A percentile compares a stretch with the other conserved stretches of the same genome.
Evolutionary conservation across 2,329 filamentous ascomycete species (phyloP).

Genomic region (Leptographium flavum): DNA sequence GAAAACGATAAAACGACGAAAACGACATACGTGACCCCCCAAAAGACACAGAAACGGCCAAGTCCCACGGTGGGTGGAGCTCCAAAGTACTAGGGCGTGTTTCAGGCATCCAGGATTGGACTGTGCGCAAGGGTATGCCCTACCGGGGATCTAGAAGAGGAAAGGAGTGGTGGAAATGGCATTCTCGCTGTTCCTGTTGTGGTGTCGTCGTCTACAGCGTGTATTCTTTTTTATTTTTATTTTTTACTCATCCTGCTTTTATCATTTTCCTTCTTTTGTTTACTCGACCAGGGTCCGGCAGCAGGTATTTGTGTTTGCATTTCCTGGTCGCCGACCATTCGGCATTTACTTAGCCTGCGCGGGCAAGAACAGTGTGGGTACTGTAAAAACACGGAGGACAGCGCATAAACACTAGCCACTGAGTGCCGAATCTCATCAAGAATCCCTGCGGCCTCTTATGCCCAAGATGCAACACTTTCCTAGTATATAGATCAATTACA

Average conservation of each 20-base stretch:
- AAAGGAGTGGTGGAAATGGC: background rate
- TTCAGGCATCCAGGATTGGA: background rate
- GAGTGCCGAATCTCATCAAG: too few relatives aligned
- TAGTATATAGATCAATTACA: too few relatives aligned
- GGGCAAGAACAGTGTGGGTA: background rate
- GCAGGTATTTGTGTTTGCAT: too few relatives aligned
- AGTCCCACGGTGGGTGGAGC: background rate
- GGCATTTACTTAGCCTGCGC: too few relatives aligned
- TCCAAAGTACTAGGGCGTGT: background rate
- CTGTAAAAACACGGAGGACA: too few relatives aligned
- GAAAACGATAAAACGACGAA: too few relatives aligned
- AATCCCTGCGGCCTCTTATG: too few relatives aligned
- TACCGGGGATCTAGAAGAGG: background rate
- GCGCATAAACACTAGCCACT: too few relatives aligned
- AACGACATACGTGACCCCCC: background rate
- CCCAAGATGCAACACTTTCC: too few relatives aligned
- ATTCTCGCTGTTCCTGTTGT: background rate
- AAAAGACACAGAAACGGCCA: background rate
- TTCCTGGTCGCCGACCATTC: conserved; percentile 5
- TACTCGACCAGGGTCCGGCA: too few relatives aligned
- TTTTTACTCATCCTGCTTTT: background rate
- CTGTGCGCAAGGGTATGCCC: background rate
- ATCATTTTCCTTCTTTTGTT: too few relatives aligned
- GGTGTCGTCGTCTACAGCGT: too few relatives aligned
- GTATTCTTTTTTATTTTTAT: background rate